Evolutionary conservation across 805 yeast species (phyloP).

Genomic region (Candida ulmi): DNA sequence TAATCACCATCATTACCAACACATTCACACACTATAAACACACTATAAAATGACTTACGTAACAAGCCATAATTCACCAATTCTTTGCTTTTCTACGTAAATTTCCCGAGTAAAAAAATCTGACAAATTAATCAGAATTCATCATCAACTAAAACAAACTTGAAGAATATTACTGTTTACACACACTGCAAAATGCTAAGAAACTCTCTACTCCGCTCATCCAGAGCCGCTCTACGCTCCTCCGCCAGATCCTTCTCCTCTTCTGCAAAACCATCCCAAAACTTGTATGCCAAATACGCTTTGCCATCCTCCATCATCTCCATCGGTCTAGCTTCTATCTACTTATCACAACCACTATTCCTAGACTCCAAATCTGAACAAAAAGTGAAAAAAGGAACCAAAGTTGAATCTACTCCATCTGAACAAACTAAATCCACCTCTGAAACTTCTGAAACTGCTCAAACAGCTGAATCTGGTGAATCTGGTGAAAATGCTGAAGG

Average conservation of each 20-base stretch:
- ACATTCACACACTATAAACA: too few species aligned
- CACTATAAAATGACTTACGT: too few species aligned
- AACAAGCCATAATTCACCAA: too few species aligned
- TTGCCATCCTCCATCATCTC: constrained; percentile 13
- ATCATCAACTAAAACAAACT: too few species aligned
- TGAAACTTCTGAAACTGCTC: too few species aligned
- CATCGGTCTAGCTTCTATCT: constrained; percentile 14
- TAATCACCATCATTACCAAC: too few species aligned
- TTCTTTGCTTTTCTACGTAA: too few species aligned
- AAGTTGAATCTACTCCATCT: constrained; percentile 3
- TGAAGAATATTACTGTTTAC: not conserved
- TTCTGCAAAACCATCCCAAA: constrained; percentile 3
- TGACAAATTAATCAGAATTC: not conserved
- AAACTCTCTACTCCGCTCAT: constrained; percentile 1
- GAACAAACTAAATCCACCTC: too few species aligned
- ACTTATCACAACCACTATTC: constrained; percentile 12
- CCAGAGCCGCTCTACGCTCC: constrained; percentile 2
- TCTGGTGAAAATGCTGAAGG: constrained; percentile 11
- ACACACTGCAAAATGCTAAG: constrained; percentile 4
- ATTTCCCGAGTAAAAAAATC: not conserved
- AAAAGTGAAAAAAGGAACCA: constrained; percentile 1
- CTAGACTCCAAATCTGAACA: constrained; percentile 10
- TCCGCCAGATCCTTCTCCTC: constrained; percentile 12
- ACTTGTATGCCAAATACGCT: constrained; percentile 8
- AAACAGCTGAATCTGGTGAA: too few species aligned